Percentiles rank a stretch among this genome's conserved stretches.
phyloP scores from a whole-genome alignment of 1,284 basidiomycete species.

The Cryptococcus neoformans region DNA sequence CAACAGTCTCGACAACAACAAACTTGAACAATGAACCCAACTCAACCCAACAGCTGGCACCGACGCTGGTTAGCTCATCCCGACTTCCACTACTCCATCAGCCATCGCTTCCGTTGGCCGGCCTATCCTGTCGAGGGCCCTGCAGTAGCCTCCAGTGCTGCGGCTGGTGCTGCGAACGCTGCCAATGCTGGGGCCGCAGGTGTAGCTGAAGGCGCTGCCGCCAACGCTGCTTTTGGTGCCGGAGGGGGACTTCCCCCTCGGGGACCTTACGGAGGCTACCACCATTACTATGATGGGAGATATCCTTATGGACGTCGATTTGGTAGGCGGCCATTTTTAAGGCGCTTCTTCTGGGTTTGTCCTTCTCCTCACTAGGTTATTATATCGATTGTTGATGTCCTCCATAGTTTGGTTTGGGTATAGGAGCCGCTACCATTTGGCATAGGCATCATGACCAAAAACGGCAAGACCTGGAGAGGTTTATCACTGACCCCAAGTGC shows the following conservation, averaged over 20 bases:
- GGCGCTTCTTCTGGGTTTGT: constrained; percentile 22
- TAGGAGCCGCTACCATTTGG: constrained; percentile 12
- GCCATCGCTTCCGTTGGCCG: constrained; percentile 9
- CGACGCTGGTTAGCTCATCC: constrained; percentile 7
- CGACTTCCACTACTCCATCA: constrained; percentile 4
- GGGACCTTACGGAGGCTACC: constrained; percentile 12
- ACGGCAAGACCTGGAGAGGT: constrained; percentile 3
- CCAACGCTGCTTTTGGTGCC: neutral
- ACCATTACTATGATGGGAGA: constrained; percentile 14
- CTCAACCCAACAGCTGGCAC: constrained; percentile 6
- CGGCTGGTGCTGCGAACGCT: neutral
- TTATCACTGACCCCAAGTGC: constrained; percentile 1
- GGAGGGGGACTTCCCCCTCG: constrained; percentile 7
- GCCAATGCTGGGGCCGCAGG: constrained; percentile 4
- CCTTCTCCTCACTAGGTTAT: neutral
- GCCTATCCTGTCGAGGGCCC: neutral
- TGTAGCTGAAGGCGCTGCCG: constrained; percentile 8
- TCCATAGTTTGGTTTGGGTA: constrained; percentile 23
- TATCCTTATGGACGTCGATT: neutral
- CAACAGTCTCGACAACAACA: too few species aligned
- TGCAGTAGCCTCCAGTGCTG: neutral
- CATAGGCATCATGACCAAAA: constrained; percentile 14
- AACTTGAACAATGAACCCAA: constrained; percentile 9
- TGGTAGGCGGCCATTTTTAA: constrained; percentile 5
- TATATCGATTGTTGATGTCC: neutral